phyloP scores from a whole-genome alignment of 352 stramenopile genomes.

The Phytopythium mirpurense region DNA sequence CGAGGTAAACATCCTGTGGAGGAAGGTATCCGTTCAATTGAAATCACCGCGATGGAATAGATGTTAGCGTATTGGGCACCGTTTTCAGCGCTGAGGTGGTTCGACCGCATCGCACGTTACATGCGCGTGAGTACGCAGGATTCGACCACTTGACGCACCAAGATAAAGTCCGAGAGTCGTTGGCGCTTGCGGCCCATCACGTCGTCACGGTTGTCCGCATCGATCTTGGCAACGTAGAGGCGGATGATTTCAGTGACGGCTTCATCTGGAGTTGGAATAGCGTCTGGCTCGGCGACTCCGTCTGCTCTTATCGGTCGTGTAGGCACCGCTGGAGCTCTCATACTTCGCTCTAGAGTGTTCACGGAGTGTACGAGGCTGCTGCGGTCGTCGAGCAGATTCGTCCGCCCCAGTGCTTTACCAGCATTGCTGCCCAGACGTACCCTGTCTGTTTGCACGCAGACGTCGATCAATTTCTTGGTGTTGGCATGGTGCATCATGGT shows the following conservation, averaged over 20 bases:
- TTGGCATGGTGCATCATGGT: conserved; percentile 45
- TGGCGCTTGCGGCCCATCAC: conserved; percentile 26
- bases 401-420: not conserved
- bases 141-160: conserved; percentile 13
- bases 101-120: too few relatives aligned
- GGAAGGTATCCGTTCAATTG: not conserved
- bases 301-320: conserved; percentile 5
- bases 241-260: conserved; percentile 54
- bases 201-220: conserved; percentile 33
- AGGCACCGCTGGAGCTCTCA: not conserved
- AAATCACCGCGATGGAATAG: too few relatives aligned
- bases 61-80: too few relatives aligned
- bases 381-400: not conserved
- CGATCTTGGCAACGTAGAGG: conserved; percentile 60
- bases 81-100: too few relatives aligned
- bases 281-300: conserved; percentile 10
- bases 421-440: not conserved
- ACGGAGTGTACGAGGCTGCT: not conserved
- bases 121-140: too few relatives aligned
- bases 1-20: conserved; percentile 41
- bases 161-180: conserved; percentile 39
- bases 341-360: not conserved
- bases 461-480: conserved; percentile 33
- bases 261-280: conserved; percentile 17
- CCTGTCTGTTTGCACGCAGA: conserved; percentile 27